These are phyloP conservation scores for Phascolomyces articulosus DNA, from an alignment of 371 early-diverging fungal genomes.

Conservation along the genomic window DNA sequence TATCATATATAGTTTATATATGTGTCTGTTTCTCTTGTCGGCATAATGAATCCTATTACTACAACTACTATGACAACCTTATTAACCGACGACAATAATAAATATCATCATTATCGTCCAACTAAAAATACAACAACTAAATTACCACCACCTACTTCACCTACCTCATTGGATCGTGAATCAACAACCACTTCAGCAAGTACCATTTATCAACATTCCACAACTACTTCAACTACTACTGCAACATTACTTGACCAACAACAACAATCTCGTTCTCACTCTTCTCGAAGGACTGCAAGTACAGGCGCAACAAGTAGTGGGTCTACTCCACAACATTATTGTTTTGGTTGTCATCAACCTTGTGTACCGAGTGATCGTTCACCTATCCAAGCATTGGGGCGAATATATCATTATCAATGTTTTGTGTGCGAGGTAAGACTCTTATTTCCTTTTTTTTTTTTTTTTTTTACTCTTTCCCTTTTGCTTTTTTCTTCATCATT, in stretches of 20 bases:
- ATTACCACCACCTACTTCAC: background rate
- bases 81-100: background rate
- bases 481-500: too few relatives aligned
- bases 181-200: background rate
- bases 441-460: constrained; percentile 2
- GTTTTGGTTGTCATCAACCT: constrained; percentile 10
- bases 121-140: background rate
- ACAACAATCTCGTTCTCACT: background rate
- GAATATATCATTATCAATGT: constrained; percentile 20
- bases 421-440: constrained; percentile 25
- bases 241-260: background rate
- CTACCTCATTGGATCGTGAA: background rate
- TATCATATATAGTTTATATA: too few relatives aligned
- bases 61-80: background rate
- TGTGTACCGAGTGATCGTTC: constrained; percentile 14
- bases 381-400: constrained; percentile 17
- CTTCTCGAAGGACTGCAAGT: constrained; percentile 11
- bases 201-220: constrained; percentile 1
- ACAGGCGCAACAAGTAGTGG: background rate
- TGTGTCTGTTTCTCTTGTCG: too few relatives aligned
- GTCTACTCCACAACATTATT: constrained; percentile 13
- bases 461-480: background rate
- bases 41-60: background rate
- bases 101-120: background rate
- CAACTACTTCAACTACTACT: constrained; percentile 1